Percentiles rank a stretch among this genome's conserved stretches.
phyloP scores from a whole-genome alignment of 345 rosid species.

The Rhodomyrtus tomentosa region DNA sequence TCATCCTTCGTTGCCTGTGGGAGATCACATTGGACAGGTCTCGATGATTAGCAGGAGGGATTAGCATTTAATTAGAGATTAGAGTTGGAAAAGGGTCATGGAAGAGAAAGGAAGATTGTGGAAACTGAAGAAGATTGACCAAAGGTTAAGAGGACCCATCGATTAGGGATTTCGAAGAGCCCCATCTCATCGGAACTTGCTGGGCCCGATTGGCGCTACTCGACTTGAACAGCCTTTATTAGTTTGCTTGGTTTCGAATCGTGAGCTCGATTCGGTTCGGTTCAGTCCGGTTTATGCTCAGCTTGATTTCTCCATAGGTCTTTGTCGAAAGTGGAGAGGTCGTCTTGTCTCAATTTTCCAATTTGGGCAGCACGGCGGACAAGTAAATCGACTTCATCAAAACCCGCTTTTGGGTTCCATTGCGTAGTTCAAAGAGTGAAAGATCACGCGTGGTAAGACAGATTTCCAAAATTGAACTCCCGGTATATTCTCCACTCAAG shows the following conservation, averaged over 20 bases:
- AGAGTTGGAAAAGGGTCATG: not conserved
- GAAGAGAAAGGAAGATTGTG: not conserved
- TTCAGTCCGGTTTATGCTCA: not conserved
- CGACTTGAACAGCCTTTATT: no score
- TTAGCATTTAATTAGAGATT: not conserved
- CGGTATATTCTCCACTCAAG: no score
- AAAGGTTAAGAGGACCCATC: not conserved
- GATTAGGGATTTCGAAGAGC: not conserved
- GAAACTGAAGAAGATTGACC: not conserved
- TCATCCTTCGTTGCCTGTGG: not conserved
- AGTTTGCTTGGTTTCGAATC: not conserved
- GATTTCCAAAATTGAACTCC: no score
- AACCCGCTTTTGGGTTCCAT: not conserved
- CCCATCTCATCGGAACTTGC: not conserved
- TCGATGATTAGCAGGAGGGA: not conserved
- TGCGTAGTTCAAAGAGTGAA: no score
- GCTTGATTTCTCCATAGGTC: not conserved
- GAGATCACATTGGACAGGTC: not conserved
- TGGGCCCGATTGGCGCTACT: not conserved
- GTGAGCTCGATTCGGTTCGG: fast-evolving
- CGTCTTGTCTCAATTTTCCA: not conserved
- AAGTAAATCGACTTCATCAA: not conserved
- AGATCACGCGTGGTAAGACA: no score
- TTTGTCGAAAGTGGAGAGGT: not conserved
- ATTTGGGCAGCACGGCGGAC: not conserved